phyloP scores from a whole-genome alignment of 306 rosid genomes.

The Comarum palustre region DNA sequence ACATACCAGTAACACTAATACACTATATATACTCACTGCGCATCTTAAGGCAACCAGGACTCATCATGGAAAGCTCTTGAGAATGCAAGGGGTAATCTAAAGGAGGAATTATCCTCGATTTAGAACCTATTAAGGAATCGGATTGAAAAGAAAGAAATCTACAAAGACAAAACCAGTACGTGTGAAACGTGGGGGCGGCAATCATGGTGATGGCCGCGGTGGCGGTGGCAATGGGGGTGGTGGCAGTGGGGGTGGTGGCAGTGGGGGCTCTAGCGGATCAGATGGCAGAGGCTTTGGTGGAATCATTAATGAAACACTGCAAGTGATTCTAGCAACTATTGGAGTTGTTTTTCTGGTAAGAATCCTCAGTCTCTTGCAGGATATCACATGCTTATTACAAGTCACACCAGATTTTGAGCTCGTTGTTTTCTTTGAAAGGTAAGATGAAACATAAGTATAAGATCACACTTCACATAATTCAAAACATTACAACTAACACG shows the following conservation, averaged over 20 bases:
- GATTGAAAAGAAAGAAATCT: constrained; percentile 51
- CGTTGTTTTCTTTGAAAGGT: neutral
- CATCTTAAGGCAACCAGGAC: constrained; percentile 22
- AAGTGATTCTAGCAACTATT: constrained; percentile 63
- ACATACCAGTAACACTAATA: neutral
- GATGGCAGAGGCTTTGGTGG: constrained; percentile 51
- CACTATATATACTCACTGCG: neutral
- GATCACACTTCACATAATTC: neutral
- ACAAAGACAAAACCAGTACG: constrained; percentile 36
- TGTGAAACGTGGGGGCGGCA: constrained; percentile 25
- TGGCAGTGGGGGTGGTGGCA: constrained; percentile 31
- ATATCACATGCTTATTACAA: neutral
- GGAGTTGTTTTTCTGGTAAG: constrained; percentile 75
- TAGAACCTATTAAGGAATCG: constrained; percentile 59
- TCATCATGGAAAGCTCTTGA: constrained; percentile 34
- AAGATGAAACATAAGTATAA: neutral
- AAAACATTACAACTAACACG: neutral
- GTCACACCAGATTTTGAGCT: neutral
- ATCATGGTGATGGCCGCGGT: constrained; percentile 21
- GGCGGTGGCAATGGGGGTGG: constrained; percentile 41
- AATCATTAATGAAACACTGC: constrained; percentile 58
- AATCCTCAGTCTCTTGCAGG: neutral
- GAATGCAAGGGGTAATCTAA: constrained; percentile 19
- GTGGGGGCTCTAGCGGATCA: constrained; percentile 48
- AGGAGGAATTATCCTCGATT: constrained; percentile 39